Conservation (phyloP, 768 basidiomycete species). For the Tephrocybe sp. region DNA sequence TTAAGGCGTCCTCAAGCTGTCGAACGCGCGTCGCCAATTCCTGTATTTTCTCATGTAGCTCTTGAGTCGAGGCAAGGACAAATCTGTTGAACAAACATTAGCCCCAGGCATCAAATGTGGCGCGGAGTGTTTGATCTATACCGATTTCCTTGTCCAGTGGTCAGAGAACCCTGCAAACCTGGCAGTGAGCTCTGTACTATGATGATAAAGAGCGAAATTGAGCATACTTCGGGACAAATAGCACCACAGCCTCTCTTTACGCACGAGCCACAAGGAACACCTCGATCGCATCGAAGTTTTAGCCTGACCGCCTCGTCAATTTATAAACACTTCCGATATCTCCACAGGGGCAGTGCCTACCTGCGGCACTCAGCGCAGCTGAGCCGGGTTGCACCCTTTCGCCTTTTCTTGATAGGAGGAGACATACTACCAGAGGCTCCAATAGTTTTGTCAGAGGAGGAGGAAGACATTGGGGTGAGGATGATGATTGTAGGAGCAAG, state of each 20-base stretch:
- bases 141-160: constrained; percentile 84
- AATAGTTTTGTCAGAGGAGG: constrained; percentile 29
- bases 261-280: constrained; percentile 76
- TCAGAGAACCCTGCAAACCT: constrained; percentile 59
- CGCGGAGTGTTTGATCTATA: constrained; percentile 25
- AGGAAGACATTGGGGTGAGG: constrained; percentile 33
- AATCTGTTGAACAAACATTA: constrained; percentile 42
- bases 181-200: background rate
- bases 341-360: constrained; percentile 30
- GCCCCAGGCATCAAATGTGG: background rate
- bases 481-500: constrained; percentile 24
- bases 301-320: constrained; percentile 37
- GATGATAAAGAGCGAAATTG: background rate
- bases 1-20: constrained; percentile 72
- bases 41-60: constrained; percentile 80
- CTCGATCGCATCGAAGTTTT: constrained; percentile 74
- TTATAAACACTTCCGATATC: background rate
- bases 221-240: constrained; percentile 75
- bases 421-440: constrained; percentile 21
- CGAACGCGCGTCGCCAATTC: constrained; percentile 73
- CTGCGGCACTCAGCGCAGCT: constrained; percentile 82
- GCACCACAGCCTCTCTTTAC: constrained; percentile 79
- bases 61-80: constrained; percentile 77
- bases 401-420: constrained; percentile 51
- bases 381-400: constrained; percentile 73